Evolutionary conservation across 345 rosid genomes (phyloP), one percentile per base, ranked within the genome.

Genomic region (Populus simonii): DNA sequence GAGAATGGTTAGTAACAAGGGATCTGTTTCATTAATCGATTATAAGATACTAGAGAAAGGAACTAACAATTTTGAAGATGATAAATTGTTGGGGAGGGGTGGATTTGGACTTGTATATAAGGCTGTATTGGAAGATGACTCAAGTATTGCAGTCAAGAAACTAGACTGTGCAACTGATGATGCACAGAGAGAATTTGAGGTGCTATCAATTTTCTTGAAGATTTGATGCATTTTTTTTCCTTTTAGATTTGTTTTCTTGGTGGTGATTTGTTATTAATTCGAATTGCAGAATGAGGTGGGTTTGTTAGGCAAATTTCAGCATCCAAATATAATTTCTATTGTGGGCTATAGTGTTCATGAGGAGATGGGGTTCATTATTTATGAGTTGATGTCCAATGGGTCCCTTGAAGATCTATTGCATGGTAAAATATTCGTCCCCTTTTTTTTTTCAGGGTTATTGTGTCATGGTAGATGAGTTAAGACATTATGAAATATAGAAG

Each of bases 61-160:
- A 7, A 96, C 97, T 5, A 74, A 83, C 82, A 87, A 83, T 82
- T 96, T 96, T 79, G 89, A 80, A 18, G 94, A 89, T 76, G 85
- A 85, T 65, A 93, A 89, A 78, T 83, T 90, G 41, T 75, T 96
- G 87, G 99, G 99, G 33, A 87, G 81, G 81, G 99, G 99, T 35
- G 99, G 93, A 78, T 96, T 96, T 79, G 99, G 98, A 55, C 85
- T 88, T 76, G 99, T 96, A 71, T 96, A 91, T 78, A 85, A 85
- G 80, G 94, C 94, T 70, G 80, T 75, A 11, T 74, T 96, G 82
- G 98, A 93, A 1, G 87, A 89, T 79, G 83, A 79, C 79, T 74
- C 82, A 71, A 74, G 35, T 66, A 92, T 90, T 71, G 98, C 99
- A 15, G 97, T 96, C 62, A 96, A 96, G 89, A 96, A 92, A 80